Base-by-base conservation (phyloP, 1,139 yeast species). In the Lodderomyces elongisporus region DNA sequence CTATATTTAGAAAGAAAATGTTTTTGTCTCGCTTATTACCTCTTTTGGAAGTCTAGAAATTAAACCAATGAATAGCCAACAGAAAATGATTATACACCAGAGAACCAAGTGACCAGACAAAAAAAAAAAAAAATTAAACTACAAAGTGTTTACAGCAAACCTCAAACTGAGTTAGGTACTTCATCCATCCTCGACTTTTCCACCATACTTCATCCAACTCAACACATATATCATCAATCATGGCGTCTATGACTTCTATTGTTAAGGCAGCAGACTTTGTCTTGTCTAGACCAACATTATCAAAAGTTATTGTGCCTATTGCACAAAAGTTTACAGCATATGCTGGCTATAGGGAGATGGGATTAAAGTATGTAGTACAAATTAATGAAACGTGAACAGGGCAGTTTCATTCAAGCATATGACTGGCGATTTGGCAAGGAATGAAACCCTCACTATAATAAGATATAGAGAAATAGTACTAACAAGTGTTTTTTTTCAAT, bases 271-370 rank as follows among this genome's bases (percentile, higher is more conserved):
- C 89, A 47, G 89, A 85, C 62, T 81, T 70, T 70, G 81, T 88
- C 56, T 72, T 84, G 58, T 80, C 83, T 51, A 77, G 88, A 49
- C 95, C 96, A 38, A 58, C 79, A 38, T 75, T 89, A 54, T 74
- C 84, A 48, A 78, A 80, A 58, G 60, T 88, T 45, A 70, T 85
- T 44, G 74, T 80, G 27, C 97, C 98, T 48, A 72, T 82, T 28
- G 84, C 96, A 35, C 76, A 80, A 57, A 66, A 76, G 46, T 88
- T 82, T 64, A 70, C 76, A 48, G 69, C 79, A 46, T 73, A 74
- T 49, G 74, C 95, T 39, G 97, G 97, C 39, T 88, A 89, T 83
- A 84, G 96, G 73, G 78, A 85, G 62, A 66, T 89, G 73, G 97
- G 97, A 33, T 75, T 88, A 52, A 85, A 76, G 38, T 37, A 36